Evolutionary conservation across 2,329 filamentous ascomycete genomes (phyloP), one percentile per base, ranked within the genome.

Genomic region (Geosmithia morbida): DNA sequence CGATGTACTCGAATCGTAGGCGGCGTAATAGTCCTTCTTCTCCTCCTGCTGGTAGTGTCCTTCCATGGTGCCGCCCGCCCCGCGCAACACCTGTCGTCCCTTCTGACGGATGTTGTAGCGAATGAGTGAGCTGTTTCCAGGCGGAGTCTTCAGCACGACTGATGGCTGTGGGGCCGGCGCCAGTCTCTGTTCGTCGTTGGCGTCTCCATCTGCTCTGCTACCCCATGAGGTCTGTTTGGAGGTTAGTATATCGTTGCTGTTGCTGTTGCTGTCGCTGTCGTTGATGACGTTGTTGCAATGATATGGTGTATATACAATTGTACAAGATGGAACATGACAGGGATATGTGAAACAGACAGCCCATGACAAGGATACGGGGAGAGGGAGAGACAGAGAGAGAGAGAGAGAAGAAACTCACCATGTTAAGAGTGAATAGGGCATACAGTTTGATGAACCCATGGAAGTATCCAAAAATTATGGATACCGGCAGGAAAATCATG

Each of bases 141-240:
- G 62, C 41, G 72, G 71, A 16, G 66, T 65, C 41, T 66, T 68
- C 54, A 74, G 59, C 45, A 64, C 63, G 47, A 62, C 54, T 4
- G 65, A 61, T 29, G 60, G 66, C 54, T 60, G 60, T 16, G 71
- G 70, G 39, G 66, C 64, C 30, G 62, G 68, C 40, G 66, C 76
- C 69, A 86, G 79, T 59, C 84, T 81, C 55, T 79, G 73, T 52
- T 75, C 75, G 64, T 94, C 84, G 64, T 94, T 85, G 55, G 83
- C 76, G 65, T 96, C 89, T 59, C 87, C 89, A 57, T 92, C 89
- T 57, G 87, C 86, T 65, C 89, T 83, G 66, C 87, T 95, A 59
- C 89, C 89, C 89, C 89, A 96, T 46, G 88, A 90, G 43, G 89
- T 96, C 89, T 96, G 60, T 49, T 26, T n/a, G n/a, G n/a, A n/a